These are phyloP conservation scores for Geranomyces variabilis DNA, from an alignment of 192 early-diverging fungal species.

Conservation along the genomic window DNA sequence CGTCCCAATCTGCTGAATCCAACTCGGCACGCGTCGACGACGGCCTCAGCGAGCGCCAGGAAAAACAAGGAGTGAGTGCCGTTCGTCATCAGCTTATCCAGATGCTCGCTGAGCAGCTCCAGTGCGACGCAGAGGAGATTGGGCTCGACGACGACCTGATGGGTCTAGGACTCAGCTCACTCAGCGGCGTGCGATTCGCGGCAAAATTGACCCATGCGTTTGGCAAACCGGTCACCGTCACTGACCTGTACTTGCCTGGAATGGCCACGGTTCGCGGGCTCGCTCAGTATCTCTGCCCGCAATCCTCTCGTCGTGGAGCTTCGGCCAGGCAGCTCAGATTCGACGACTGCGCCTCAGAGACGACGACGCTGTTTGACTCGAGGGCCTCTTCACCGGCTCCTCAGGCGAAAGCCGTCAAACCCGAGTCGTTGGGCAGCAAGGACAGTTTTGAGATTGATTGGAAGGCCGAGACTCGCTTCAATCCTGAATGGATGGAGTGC, in stretches of 20 bases:
- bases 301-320: neutral
- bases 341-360: neutral
- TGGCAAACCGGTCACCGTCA: neutral
- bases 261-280: neutral
- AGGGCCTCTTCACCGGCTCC: neutral
- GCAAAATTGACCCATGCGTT: neutral
- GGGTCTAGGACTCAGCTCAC: neutral
- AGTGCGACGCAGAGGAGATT: neutral
- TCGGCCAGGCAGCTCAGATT: neutral
- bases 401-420: neutral
- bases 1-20: neutral
- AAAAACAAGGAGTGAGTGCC: neutral
- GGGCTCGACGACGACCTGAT: constrained; percentile 7
- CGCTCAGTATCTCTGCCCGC: neutral
- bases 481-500: constrained; percentile 2
- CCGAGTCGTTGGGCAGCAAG: constrained; percentile 1
- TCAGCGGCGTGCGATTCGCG: constrained; percentile 8
- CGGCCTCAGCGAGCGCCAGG: neutral
- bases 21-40: neutral
- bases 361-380: neutral
- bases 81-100: neutral
- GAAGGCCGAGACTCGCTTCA: constrained; percentile 5
- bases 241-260: neutral
- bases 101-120: neutral
- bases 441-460: neutral